Conservation (phyloP, 129 eudicot species). For the Flaveria bidentis region DNA sequence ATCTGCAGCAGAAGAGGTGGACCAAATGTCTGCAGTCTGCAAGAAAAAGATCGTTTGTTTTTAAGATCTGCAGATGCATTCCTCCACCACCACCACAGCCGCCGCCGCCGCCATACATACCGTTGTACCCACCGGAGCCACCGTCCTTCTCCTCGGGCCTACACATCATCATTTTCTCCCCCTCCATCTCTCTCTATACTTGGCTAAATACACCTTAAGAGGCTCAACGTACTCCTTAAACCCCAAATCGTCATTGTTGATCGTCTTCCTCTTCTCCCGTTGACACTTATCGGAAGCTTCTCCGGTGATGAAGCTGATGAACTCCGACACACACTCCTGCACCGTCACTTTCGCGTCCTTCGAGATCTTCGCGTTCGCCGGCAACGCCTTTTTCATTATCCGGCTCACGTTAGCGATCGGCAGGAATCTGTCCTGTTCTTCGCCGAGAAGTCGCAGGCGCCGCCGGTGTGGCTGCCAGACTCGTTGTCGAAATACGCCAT, state of each 20-base stretch:
- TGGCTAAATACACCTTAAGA: constrained; percentile 46
- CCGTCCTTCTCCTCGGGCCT: constrained; percentile 38
- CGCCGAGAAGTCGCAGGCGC: constrained; percentile 42
- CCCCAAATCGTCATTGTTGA: constrained; percentile 58
- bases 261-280: constrained; percentile 56
- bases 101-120: constrained; percentile 4
- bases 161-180: constrained; percentile 48
- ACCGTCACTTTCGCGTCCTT: constrained; percentile 61
- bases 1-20: too few species aligned
- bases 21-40: too few species aligned
- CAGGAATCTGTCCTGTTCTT: constrained; percentile 55
- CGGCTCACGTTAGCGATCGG: constrained; percentile 66
- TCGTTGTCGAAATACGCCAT: constrained; percentile 67
- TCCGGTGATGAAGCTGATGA: constrained; percentile 56
- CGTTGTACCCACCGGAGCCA: constrained; percentile 37
- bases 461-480: constrained; percentile 45
- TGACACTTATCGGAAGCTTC: constrained; percentile 65
- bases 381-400: constrained; percentile 62
- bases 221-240: constrained; percentile 62
- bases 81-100: too few species aligned
- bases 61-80: too few species aligned
- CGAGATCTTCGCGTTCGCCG: constrained; percentile 61
- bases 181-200: constrained; percentile 54
- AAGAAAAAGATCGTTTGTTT: too few species aligned
- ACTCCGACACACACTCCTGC: constrained; percentile 66